Conservation (phyloP, 2,329 filamentous ascomycete species). For the Talaromyces marneffei region DNA sequence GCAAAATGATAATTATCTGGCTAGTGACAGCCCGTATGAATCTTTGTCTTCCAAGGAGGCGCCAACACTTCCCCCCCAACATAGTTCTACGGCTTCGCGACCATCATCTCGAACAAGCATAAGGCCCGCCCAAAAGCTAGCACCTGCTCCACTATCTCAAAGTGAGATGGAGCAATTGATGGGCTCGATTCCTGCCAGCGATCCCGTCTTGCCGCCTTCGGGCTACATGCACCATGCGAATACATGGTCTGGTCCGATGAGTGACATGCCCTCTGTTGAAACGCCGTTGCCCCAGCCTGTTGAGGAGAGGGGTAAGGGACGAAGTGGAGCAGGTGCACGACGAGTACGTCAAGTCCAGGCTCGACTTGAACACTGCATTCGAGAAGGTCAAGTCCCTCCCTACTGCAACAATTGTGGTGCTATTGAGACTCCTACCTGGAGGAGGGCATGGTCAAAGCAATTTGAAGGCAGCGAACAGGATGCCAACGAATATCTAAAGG, state of each 20-base stretch:
- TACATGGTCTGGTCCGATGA: constrained; percentile 41
- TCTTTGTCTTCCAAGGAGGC: constrained; percentile 19
- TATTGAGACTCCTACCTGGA: constrained; percentile 94
- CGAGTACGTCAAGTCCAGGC: constrained; percentile 60
- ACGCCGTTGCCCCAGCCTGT: constrained; percentile 26
- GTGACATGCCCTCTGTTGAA: constrained; percentile 40
- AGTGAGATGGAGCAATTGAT: constrained; percentile 30
- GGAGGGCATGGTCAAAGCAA: constrained; percentile 81
- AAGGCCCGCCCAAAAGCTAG: constrained; percentile 32
- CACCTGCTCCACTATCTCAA: constrained; percentile 33
- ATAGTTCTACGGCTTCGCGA: constrained; percentile 27
- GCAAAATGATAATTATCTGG: constrained; percentile 18
- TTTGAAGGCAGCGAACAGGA: constrained; percentile 63
- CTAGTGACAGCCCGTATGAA: constrained; percentile 19
- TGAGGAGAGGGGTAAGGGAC: constrained; percentile 32
- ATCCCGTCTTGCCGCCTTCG: constrained; percentile 37
- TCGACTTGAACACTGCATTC: constrained; percentile 55
- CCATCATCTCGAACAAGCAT: constrained; percentile 35
- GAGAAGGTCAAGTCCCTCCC: constrained; percentile 75
- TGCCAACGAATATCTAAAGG: constrained; percentile 65
- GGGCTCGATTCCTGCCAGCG: constrained; percentile 44
- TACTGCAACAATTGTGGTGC: constrained; percentile 91
- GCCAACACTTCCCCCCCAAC: constrained; percentile 23
- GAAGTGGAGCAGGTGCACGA: constrained; percentile 52
- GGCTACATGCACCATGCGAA: constrained; percentile 36